These are phyloP conservation scores for Malassezia japonica DNA, from an alignment of 1,284 basidiomycete genomes.

Conservation along the genomic window DNA sequence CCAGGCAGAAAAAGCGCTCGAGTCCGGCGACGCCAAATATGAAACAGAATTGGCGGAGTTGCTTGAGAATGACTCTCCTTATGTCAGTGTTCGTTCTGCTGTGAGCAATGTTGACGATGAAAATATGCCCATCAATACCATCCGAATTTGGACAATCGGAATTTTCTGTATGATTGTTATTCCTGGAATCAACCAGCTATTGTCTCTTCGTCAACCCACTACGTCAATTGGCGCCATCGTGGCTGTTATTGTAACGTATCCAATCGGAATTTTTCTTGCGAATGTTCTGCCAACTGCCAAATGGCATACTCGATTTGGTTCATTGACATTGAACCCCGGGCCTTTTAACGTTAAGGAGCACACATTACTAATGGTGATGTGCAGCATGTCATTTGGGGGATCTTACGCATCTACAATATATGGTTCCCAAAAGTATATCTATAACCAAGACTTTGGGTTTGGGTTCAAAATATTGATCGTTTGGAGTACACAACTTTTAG, in stretches of 20 bases:
- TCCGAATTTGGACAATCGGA: conserved; percentile 34
- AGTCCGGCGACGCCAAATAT: conserved; percentile 16
- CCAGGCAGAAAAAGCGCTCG: conserved; percentile 17
- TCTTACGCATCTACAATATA: conserved; percentile 53
- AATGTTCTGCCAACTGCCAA: conserved; percentile 68
- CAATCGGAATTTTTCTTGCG: conserved; percentile 77
- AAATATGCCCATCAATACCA: conserved; percentile 31
- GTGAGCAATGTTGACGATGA: conserved; percentile 43
- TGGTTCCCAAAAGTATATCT: conserved; percentile 52
- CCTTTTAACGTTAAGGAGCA: conserved; percentile 99
- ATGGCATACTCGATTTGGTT: conserved; percentile 57
- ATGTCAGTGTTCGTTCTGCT: conserved; percentile 36
- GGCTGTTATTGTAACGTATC: conserved; percentile 62
- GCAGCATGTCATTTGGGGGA: conserved; percentile 67
- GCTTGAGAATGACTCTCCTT: conserved; percentile 36
- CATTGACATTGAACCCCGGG: conserved; percentile 82
- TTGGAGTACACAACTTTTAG: conserved; percentile 51
- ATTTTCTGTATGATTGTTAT: conserved; percentile 24
- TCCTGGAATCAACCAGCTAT: conserved; percentile 34
- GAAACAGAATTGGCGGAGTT: conserved; percentile 16
- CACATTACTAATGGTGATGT: conserved; percentile 83
- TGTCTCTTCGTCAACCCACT: conserved; percentile 34
- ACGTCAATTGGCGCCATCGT: conserved; percentile 28
- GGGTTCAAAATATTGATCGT: conserved; percentile 48
- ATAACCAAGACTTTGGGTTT: not conserved